Evolutionary conservation across 2,329 filamentous ascomycete genomes (phyloP), one percentile per base, ranked within the genome.

Genomic region (Colletotrichum neosansevieriae): DNA sequence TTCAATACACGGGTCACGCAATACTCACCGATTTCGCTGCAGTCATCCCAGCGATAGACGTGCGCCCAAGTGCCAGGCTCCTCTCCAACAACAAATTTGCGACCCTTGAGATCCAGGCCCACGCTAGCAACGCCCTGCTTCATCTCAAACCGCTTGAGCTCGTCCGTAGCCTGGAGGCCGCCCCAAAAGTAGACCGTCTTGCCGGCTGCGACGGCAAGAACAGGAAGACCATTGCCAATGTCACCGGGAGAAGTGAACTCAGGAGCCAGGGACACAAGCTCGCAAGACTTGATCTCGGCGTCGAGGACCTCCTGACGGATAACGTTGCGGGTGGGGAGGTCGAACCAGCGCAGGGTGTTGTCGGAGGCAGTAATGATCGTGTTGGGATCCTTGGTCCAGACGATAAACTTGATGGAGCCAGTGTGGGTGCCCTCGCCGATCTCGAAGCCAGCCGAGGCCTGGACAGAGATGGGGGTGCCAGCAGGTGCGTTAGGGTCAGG

Each of bases 11-110:
- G 4, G 15, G 2, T 10, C n/a, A 10, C 1, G 29, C 29, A 3
- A n/a, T 51, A 80, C 85, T 69, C 82, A 91, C 89, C 89, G 49
- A 98, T 83, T 79, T 97, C 94, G 72, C 88, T 86, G 73, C 92
- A 92, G 57, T 91, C 90, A 67, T 98, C 94, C 80, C 94, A 95
- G 75, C 94, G 89, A 82, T 97, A 97, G 6, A 98, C 92, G 69
- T 93, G 90, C n/a, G 96, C 95, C 95, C 95, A 99, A 0, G 96
- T 98, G 76, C 97, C 95, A 44, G 91, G 92, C 71, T 93, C 92
- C 77, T 94, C 94, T 69, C 96, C 96, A 17, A 97, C 97, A 11
- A 98, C 92, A 74, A 97, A 90, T 74, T 93, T 93, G 69, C 92
- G 88, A 64, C 92, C 90, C 71, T 90, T 91, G 65, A 93, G 88